Base-by-base conservation (phyloP, 345 rosid species). In the Acer saccharum region DNA sequence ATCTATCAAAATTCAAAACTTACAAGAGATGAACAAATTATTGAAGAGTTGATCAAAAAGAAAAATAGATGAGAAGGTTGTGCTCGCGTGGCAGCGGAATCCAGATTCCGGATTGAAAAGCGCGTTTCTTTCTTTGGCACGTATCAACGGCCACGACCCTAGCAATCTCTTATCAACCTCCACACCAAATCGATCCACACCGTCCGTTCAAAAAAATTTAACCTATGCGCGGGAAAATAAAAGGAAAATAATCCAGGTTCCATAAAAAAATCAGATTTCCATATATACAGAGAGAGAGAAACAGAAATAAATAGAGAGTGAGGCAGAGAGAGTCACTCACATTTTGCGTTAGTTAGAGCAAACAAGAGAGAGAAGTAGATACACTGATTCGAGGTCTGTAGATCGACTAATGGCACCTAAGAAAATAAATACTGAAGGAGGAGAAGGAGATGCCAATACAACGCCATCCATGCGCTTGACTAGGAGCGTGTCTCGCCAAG, bases 401-500 rank as follows among this genome's bases (percentile, higher is more conserved):
- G 39, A 35, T 35, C 39, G 23, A 69, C 72, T 64, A 93, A 60
- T 93, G 98, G 91, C 97, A 57, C 93, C 97, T 12, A 85, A 80
- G 79, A 92, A 90, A 87, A 84, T 87, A 32, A 86, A 86, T 54
- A 76, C 81, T 6, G 87, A 64, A 62, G 89, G 68, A 4, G 84
- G 71, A 10, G 86, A 44, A 54, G 6, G 10, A 8, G 87, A n/a
- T 10, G 73, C 6, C 64, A 10, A 35, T 35, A 7, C 62, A 9
- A 67, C 78, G 78, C 29, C 68, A 70, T 50, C 84, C 18, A 71
- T 52, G 39, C 80, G 92, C 80, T 79, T 89, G 83, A 94, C 97
- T 71, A 87, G 97, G 80, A 90, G 91, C 74, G 68, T 81, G 69
- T 46, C 79, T 69, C 83, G 81, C 25, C 81, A 71, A 54, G 82